Evolutionary conservation across 2,329 filamentous ascomycete genomes (phyloP), one percentile per base, ranked within the genome.

Genomic region (Paecilomyces fulvus): DNA sequence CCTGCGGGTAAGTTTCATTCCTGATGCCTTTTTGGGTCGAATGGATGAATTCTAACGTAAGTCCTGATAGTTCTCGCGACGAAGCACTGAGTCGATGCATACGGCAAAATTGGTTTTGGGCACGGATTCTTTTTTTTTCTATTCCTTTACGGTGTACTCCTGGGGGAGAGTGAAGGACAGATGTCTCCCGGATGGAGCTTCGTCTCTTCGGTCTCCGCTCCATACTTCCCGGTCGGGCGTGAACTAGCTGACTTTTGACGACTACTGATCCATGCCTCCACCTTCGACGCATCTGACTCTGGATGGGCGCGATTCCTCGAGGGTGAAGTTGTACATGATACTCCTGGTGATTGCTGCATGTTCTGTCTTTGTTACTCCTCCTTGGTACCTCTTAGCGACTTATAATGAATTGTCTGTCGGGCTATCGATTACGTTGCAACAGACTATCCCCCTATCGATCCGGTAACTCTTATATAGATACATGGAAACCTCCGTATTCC

Each of bases 1-100:
- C 94, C 94, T 63, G 82, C 88, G 65, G 90, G 92, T 96, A 84
- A 71, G 85, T 76, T 37, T 30, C 43, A n/a, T 12, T 53, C 53
- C 49, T 28, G 49, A 33, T 54, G 51, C 48, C 52, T 30, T 30
- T 51, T 6, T 20, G 17, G 25, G 30, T 31, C 23, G 30, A 49
- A 31, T 37, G 57, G 25, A 28, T 28, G 25, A 28, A 49, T 30
- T 52, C 30, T 31, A 54, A 51, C 57, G 60, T 68, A 62, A n/a
- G n/a, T 3, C 21, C 67, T 57, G 23, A 52, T 5, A 70, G 78
- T 80, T 63, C 68, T 80, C 60, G 74, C 74, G 51, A 73, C 74
- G 55, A 72, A 69, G 58, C 70, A 75, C 59, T 75, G 75, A 69
- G 68, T 61, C 25, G 61, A 60, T 43, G 60, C 59, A 51, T 55